Evolutionary conservation across 2,329 filamentous ascomycete genomes (phyloP).

Genomic region (Monosporascus sp.): DNA sequence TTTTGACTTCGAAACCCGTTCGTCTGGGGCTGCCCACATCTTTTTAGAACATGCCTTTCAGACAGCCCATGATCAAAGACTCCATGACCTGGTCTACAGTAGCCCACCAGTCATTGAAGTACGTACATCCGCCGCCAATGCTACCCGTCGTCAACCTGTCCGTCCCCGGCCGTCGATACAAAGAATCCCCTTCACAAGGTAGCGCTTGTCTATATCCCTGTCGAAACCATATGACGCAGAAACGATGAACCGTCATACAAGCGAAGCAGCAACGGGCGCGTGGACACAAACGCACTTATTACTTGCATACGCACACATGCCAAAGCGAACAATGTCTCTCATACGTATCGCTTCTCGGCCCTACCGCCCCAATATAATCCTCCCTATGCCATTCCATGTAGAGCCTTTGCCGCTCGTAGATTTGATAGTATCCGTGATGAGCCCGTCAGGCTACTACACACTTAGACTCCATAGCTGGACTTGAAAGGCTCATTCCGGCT

Average conservation of each 20-base stretch:
- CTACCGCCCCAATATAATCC: conserved; percentile 30
- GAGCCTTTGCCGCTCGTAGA: conserved; percentile 20
- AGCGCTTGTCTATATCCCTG: conserved; percentile 25
- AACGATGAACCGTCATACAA: conserved; percentile 27
- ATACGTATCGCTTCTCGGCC: conserved; percentile 29
- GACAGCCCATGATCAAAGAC: neutral
- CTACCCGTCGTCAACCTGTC: conserved; percentile 24
- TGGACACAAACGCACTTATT: conserved; percentile 22
- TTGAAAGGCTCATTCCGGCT: neutral
- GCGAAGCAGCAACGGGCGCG: conserved; percentile 26
- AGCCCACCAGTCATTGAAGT: neutral
- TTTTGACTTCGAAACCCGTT: neutral
- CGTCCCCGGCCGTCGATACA: conserved; percentile 25
- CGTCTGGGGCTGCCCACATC: neutral
- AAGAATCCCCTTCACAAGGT: conserved; percentile 25
- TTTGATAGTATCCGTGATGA: conserved; percentile 23
- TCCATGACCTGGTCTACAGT: neutral
- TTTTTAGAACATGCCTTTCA: neutral
- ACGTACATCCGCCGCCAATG: conserved; percentile 15
- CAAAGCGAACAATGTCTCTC: conserved; percentile 30
- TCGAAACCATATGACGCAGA: conserved; percentile 32
- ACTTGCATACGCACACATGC: conserved; percentile 27
- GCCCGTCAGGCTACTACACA: conserved; percentile 14
- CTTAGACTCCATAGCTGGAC: neutral
- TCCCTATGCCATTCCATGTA: conserved; percentile 24